Evolutionary conservation across 163 green algal genomes (phyloP), one percentile per base, ranked within the genome.

Genomic region (Volvox carteri): DNA sequence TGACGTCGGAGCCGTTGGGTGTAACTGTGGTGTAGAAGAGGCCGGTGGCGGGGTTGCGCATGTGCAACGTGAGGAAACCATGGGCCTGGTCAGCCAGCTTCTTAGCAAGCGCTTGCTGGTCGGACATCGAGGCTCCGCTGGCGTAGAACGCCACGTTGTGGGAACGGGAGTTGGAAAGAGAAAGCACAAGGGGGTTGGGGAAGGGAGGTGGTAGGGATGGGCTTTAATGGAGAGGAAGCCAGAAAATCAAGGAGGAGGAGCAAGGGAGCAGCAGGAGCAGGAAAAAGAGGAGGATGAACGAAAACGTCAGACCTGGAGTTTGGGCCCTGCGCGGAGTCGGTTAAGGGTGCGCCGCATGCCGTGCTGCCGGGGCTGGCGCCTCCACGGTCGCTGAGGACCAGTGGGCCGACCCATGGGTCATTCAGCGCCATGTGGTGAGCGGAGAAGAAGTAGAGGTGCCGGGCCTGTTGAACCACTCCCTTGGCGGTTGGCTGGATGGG

Each of bases 381-480:
- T 23, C 73, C 25, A 44, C 12, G 73, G 73, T 42, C 44, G 73
- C 7, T 42, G 73, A 28, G 18, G 50, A 84, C 4, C 6, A 85
- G 77, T 6, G 77, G 33, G 4, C 5, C 35, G 77, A 56, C 21
- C 21, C 77, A 54, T 23, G 77, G 77, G 77, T 85, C 54, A 37
- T 5, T 12, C 9, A 85, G 77, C 5, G 77, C 77, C 28, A 39
- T 41, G 35, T 74, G 25, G 56, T 85, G 77, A 0, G 52, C 77
- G 52, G 77, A 73, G 77, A 85, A 85, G 77, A 85, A 85, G 52
- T 74, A 85, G 4, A 85, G 77, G 9, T 73, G 52, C 12, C 37
- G 52, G 1, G 77, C 52, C 16, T 85, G 77, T 19, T 74, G 54
- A 4, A 58, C 54, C 8, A 85, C 30, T 25, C 48, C 62, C 37